Base-by-base conservation (phyloP, 169 alveolate species). In the Cryptosporidium baileyi region DNA sequence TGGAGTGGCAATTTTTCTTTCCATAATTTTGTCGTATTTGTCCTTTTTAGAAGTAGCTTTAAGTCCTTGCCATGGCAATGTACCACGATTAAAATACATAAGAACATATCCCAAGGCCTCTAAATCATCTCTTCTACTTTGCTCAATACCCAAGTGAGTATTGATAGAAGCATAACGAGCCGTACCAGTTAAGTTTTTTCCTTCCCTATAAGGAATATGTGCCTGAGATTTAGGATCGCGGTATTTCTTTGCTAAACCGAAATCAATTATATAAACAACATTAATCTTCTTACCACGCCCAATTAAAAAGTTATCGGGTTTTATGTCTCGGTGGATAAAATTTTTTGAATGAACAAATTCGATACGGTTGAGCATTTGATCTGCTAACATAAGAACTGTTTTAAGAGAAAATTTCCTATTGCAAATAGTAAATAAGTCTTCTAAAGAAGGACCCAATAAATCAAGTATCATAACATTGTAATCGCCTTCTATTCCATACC, bases 401-500 rank as follows among this genome's bases (percentile, higher is more conserved):
- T 97, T 96, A 80, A 98, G 90, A 36, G 98, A 92, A 82, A 98
- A 95, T 80, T 95, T 96, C 61, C 99, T 82, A 67, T 96, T 95
- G 91, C 99, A 97, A 60, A 94, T 93, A 88, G 96, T 94, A 88
- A 97, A 97, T 47, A 97, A 82, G 80, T 97, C 99, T 91, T 98
- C 99, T 43, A 98, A 93, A 11, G 99, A 95, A 19, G 98, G 99
- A 26, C 99, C 99, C 41, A 97, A 91, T n/a, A 97, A 91, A 81
- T 97, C 99, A 90, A 97, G 93, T 59, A 97, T 97, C 97, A 97
- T 94, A 49, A 96, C 96, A 82, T 97, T 98, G 94, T 95, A 98
- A 90, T 97, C 99, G 15, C 99, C 99, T 91, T 98, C 99, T 34
- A 95, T 95, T 30, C 99, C 99, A 88, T 96, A 97, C 98, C 99